phyloP scores from a whole-genome alignment of 2,329 filamentous ascomycete genomes.

The Didymella arachidicola region DNA sequence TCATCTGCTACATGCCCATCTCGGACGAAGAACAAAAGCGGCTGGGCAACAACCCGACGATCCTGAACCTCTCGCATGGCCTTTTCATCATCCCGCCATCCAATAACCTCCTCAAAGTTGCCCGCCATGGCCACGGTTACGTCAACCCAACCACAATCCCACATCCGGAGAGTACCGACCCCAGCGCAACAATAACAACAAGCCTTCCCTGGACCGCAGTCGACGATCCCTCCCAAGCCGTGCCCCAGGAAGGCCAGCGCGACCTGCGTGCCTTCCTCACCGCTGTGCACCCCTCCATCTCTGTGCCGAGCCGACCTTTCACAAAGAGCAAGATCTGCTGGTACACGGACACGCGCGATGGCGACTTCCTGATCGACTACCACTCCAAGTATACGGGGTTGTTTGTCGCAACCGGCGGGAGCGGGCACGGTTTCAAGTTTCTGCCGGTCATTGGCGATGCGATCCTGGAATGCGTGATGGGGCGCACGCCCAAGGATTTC shows the following conservation, averaged over 20 bases:
- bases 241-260: constrained; percentile 45
- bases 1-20: constrained; percentile 78
- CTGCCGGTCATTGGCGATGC: constrained; percentile 65
- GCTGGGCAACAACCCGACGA: constrained; percentile 72
- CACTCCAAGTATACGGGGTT: constrained; percentile 61
- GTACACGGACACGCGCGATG: constrained; percentile 65
- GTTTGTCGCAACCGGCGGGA: constrained; percentile 68
- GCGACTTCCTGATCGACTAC: constrained; percentile 63
- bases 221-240: constrained; percentile 54
- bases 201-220: constrained; percentile 61
- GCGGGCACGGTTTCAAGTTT: constrained; percentile 70
- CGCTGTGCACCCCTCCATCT: constrained; percentile 40
- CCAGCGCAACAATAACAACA: constrained; percentile 51
- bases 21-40: constrained; percentile 72
- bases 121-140: constrained; percentile 61
- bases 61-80: constrained; percentile 74
- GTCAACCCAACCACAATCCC: constrained; percentile 56
- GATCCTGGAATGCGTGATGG: constrained; percentile 61
- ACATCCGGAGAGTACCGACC: constrained; percentile 54
- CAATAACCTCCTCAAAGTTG: constrained; percentile 56
- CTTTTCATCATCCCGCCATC: constrained; percentile 77
- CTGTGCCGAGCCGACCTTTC: constrained; percentile 52
- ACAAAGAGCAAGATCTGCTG: constrained; percentile 60
- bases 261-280: constrained; percentile 45
- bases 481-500: constrained; percentile 58